Conservation (phyloP, 1,284 basidiomycete species). For the Takashimella tepidaria region DNA sequence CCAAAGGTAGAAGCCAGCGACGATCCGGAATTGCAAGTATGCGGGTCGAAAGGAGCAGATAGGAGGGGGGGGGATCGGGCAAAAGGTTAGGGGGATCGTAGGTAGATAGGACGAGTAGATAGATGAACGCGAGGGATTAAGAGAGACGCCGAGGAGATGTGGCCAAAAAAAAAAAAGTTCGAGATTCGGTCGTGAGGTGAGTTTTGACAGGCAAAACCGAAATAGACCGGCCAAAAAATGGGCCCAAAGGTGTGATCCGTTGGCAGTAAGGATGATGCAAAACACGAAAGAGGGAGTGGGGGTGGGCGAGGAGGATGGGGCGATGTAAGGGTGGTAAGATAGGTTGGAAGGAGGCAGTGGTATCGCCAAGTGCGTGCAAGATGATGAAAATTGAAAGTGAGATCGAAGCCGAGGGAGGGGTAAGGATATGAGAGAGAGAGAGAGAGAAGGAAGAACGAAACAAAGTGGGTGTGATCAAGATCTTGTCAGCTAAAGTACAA, state of each 20-base stretch:
- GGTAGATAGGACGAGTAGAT: not conserved
- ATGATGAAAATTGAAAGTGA: conserved; percentile 19
- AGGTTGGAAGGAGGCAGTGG: not conserved
- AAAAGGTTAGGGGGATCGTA: not conserved
- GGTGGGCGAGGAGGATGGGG: not conserved
- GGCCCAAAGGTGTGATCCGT: not conserved
- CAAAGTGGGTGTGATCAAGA: not conserved
- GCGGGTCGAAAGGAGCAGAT: not conserved
- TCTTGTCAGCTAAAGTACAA: not conserved
- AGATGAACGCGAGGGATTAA: not conserved
- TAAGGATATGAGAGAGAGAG: not conserved
- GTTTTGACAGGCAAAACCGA: not conserved
- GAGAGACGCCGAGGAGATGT: too few relatives aligned
- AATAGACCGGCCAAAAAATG: not conserved
- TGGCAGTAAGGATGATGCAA: not conserved
- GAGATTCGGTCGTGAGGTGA: not conserved
- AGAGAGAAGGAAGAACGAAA: not conserved
- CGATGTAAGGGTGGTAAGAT: not conserved
- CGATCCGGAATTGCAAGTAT: not conserved
- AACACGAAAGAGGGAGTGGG: not conserved
- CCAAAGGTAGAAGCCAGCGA: not conserved
- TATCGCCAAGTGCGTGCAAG: not conserved
- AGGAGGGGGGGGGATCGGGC: too few relatives aligned
- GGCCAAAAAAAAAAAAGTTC: too few relatives aligned
- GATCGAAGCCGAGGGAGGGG: conserved; percentile 6